A percentile compares a stretch with the other conserved stretches of the same genome.
phyloP scores from a whole-genome alignment of 768 basidiomycete genomes.

The Filobasidium wieringae region DNA sequence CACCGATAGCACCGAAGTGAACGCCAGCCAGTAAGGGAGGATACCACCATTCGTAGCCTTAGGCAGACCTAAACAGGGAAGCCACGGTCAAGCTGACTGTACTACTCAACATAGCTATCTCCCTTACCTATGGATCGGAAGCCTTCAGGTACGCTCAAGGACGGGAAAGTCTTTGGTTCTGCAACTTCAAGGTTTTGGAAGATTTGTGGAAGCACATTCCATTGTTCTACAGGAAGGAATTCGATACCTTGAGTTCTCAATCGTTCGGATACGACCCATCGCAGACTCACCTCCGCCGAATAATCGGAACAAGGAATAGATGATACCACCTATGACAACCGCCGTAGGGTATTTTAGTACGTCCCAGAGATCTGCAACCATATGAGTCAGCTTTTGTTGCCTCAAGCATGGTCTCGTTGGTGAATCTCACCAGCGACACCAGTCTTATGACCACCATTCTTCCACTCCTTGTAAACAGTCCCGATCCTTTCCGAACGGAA shows the following conservation, averaged over 20 bases:
- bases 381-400: no score
- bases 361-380: constrained; percentile 15
- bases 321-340: constrained; percentile 18
- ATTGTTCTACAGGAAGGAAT: constrained; percentile 16
- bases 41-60: constrained; percentile 43
- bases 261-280: neutral
- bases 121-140: no score
- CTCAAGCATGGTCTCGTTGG: no score
- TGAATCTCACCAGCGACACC: neutral
- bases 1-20: constrained; percentile 62
- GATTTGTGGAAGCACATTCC: constrained; percentile 23
- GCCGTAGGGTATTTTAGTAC: constrained; percentile 18
- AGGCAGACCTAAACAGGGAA: neutral
- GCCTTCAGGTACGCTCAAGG: no score
- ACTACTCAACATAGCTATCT: no score
- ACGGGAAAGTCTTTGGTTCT: no score
- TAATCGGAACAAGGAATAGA: constrained; percentile 24
- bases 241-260: neutral
- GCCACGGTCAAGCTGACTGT: no score
- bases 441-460: constrained; percentile 21
- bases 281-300: constrained; percentile 22
- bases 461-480: constrained; percentile 28
- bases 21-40: constrained; percentile 78
- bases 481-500: constrained; percentile 26
- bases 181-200: neutral